Percentiles rank a stretch among this genome's conserved stretches.
These are phyloP conservation scores for Syzygium grande DNA, from an alignment of 345 rosid species.

Conservation along the genomic window DNA sequence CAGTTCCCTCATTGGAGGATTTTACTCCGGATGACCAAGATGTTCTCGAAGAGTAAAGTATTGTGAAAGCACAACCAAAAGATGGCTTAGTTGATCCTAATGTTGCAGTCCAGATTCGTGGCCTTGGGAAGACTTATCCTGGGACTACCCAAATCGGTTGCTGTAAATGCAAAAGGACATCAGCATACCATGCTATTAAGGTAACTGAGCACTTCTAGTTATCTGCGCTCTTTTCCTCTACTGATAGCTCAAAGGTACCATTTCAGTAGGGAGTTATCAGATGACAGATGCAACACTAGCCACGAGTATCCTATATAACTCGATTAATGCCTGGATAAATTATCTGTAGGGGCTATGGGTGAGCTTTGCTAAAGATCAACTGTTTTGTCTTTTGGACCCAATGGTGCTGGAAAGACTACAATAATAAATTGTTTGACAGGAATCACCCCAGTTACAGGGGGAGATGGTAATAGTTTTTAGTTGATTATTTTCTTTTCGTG, in stretches of 20 bases:
- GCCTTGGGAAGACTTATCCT: conserved; percentile 71
- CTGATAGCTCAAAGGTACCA: not conserved
- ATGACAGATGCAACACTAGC: not conserved
- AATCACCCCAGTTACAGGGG: conserved; percentile 65
- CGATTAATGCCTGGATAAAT: not conserved
- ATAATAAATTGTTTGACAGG: conserved; percentile 80
- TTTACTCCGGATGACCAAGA: conserved; percentile 69
- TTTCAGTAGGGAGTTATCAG: not conserved
- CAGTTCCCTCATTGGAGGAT: conserved; percentile 48
- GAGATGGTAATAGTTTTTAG: conserved; percentile 52
- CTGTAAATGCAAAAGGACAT: conserved; percentile 67
- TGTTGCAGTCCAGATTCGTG: conserved; percentile 78
- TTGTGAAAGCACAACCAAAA: conserved; percentile 41
- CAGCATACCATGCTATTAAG: conserved; percentile 77
- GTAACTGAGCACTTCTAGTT: conserved; percentile 17
- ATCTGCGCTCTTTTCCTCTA: not conserved
- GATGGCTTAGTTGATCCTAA: conserved; percentile 44
- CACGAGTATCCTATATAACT: not conserved
- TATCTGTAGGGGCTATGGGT: conserved; percentile 65
- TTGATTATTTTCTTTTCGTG: not conserved
- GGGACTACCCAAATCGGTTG: conserved; percentile 49
- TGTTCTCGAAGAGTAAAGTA: conserved; percentile 74
- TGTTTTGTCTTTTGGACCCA: conserved; percentile 95
- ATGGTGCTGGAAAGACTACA: conserved; percentile 96
- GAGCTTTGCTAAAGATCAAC: conserved; percentile 73